Evolutionary conservation across 179 eudicot species (phyloP).

Genomic region (Spergularia azorica): DNA sequence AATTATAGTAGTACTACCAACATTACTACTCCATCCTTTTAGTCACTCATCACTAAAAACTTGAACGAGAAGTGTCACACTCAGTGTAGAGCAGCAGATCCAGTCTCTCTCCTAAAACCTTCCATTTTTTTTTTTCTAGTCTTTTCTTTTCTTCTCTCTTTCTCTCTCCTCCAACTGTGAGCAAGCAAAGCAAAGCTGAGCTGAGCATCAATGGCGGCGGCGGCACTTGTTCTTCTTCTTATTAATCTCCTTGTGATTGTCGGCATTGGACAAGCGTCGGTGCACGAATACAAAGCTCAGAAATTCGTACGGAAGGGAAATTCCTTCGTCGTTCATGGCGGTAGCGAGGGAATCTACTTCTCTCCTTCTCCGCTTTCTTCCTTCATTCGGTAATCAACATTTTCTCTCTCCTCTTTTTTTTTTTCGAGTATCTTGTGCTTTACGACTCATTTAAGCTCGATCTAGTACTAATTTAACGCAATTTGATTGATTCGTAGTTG

Average conservation of each 20-base stretch:
- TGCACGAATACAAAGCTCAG: slow-evolving; percentile 58
- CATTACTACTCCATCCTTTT: too few relatives aligned
- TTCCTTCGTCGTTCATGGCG: slow-evolving; percentile 76
- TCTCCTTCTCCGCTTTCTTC: slow-evolving; percentile 47
- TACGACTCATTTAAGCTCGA: not conserved
- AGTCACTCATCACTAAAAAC: too few relatives aligned
- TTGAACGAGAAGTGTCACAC: too few relatives aligned
- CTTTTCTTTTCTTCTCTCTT: not conserved
- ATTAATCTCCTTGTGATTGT: slow-evolving; percentile 1
- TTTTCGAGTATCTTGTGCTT: too few relatives aligned
- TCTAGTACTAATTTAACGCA: not conserved
- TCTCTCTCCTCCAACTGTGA: not conserved
- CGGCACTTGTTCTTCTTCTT: slow-evolving; percentile 14
- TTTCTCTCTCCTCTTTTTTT: not conserved
- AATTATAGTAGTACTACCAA: too few relatives aligned
- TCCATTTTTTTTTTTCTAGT: not conserved
- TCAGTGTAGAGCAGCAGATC: not conserved
- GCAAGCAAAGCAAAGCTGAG: not conserved
- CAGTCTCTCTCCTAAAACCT: not conserved
- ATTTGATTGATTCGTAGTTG: not conserved
- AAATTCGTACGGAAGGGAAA: slow-evolving; percentile 66
- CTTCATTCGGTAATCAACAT: slow-evolving; percentile 48
- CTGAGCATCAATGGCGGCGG: slow-evolving; percentile 7
- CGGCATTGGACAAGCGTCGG: slow-evolving; percentile 53
- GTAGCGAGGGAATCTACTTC: slow-evolving; percentile 77